Base-by-base conservation (phyloP, 1,284 basidiomycete genomes). In the Heterobasidion annosum region DNA sequence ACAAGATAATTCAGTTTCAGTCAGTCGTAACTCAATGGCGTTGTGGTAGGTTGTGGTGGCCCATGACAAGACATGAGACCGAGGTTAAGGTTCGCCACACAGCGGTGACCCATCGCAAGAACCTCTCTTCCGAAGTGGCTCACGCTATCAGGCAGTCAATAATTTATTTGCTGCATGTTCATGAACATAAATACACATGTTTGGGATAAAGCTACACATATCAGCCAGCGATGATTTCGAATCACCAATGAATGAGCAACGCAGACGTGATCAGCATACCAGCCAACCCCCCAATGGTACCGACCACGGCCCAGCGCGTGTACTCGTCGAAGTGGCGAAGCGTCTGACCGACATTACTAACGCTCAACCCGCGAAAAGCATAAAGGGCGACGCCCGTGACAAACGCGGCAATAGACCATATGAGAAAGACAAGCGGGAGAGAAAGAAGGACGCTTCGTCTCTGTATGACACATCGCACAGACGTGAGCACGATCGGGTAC, bases 391-490 rank as follows among this genome's bases (percentile, higher is more conserved):
- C 72, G 0, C 77, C 86, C 0, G 77, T 73, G 49, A 87, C 67
- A 67, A 90, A 85, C 0, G 77, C 83, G 2, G 81, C 72, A 53
- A 88, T 73, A 0, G 83, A 78, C 65, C 86, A 89, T 0, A 79
- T 77, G 42, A 89, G 70, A 62, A 88, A 82, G 16, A 88, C 83
- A 10, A 86, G 70, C 0, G 88, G 87, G n/a, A 89, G 74, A 0
- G 87, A 85, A 57, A 85, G 72, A 37, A 86, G 67, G 34, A 88
- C 68, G 54, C 79, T 81, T 37, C 81, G 73, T 53, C 76, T 75
- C 85, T 88, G 62, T 33, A 53, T 46, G 3, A 15, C 25, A 5
- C 3, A 25, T 25, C 25, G 25, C 34, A n/a, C 50, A 7, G 35
- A 42, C 35, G 40, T 15, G 34, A 49, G 48, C 9, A 62, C 7